Conservation (phyloP, 257 asterid genomes). For the Cordia subcordata region DNA sequence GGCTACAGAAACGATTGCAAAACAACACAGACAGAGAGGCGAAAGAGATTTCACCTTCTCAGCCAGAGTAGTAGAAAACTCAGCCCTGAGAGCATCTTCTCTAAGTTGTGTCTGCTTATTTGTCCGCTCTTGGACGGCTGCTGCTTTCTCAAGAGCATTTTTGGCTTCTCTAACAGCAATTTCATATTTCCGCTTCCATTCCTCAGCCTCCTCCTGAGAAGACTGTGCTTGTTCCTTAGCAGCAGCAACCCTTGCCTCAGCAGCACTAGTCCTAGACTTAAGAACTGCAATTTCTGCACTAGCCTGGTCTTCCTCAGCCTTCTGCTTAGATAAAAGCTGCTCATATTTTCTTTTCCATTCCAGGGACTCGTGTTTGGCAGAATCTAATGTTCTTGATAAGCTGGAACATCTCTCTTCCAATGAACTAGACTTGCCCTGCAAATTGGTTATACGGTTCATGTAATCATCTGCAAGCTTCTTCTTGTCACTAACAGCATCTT, state of each 20-base stretch:
- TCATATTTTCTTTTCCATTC: conserved; percentile 95
- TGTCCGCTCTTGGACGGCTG: conserved; percentile 77
- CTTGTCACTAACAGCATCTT: conserved; percentile 81
- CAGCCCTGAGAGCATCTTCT: conserved; percentile 80
- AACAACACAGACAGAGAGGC: background rate
- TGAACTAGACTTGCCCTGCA: conserved; percentile 71
- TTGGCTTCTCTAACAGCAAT: conserved; percentile 81
- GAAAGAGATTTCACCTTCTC: conserved; percentile 57
- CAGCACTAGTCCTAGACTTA: conserved; percentile 79
- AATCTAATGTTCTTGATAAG: conserved; percentile 56
- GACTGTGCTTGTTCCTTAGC: conserved; percentile 90
- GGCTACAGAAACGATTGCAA: too few species aligned
- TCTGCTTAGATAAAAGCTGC: conserved; percentile 50
- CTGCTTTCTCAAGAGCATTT: conserved; percentile 90
- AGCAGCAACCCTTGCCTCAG: conserved; percentile 97
- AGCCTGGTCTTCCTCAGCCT: conserved; percentile 75
- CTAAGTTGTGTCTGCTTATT: conserved; percentile 69
- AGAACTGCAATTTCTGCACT: conserved; percentile 72
- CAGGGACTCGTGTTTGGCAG: conserved; percentile 55
- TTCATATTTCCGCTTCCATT: conserved; percentile 90
- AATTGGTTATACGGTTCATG: conserved; percentile 62
- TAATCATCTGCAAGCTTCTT: conserved; percentile 77
- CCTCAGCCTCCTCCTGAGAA: conserved; percentile 92
- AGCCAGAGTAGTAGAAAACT: conserved; percentile 55
- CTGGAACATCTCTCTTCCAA: conserved; percentile 80